Evolutionary conservation across 2,329 filamentous ascomycete species (phyloP), one percentile per base, ranked within the genome.

Genomic region (Trichoderma harzianum): DNA sequence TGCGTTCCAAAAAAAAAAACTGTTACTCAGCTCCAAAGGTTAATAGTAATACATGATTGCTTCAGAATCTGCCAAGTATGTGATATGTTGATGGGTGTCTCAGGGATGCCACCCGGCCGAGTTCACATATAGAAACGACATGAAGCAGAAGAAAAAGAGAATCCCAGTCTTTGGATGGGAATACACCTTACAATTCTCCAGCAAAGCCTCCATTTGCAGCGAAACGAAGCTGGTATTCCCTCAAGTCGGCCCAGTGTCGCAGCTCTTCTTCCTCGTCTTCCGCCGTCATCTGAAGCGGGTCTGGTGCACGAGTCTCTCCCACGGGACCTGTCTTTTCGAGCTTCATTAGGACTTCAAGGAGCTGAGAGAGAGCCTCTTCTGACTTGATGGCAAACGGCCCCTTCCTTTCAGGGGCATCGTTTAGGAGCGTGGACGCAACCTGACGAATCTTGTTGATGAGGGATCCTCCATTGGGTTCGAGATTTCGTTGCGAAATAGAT

Each of bases 391-490:
- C 86, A 10, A 86, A 80, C 0, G 72, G 83, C 0, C 86, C 86
- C 75, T 88, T 88, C 18, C 85, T 82, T 71, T 87, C 85, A 0
- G 82, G 82, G 5, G 83, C 80, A 67, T 84, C 84, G 73, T 92
- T 90, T 63, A 97, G 87, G 8, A 97, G 86, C 0, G 93, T 96
- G 32, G 91, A 92, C 1, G 93, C 93, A 51, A 97, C 92, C 78
- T 93, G 91, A 11, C 93, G 92, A 75, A 97, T 93, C 84, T 97
- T 97, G 83, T 90, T 90, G 77, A 93, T 93, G n/a, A 89, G 82
- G 0, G 87, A 88, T n/a, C 83, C 83, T 21, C 87, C 87, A 73
- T 89, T 89, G n/a, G 88, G 88, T 74, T 97, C 94, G 86, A 97
- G 92, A 80, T 94, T 94, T 72, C 93, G 89, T 84, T 95, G 93